Base-by-base conservation (phyloP, 441 rosid genomes). In the Aquilaria agallochum region DNA sequence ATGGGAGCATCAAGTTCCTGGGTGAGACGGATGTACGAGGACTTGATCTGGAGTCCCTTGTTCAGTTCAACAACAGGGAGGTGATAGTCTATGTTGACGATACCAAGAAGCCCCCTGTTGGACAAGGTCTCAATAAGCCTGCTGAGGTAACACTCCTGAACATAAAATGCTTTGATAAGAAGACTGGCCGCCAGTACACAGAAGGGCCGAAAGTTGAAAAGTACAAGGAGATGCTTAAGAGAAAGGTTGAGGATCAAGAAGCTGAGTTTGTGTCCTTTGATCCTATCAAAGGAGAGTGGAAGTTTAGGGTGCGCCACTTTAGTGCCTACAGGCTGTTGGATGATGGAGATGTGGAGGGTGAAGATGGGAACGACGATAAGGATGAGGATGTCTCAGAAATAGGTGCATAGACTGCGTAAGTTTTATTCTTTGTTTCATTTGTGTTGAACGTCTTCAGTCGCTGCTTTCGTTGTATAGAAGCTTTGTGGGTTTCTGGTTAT, bases 51-150 rank as follows among this genome's bases (percentile, higher is more conserved):
- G 96, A 95, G 67, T 71, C 83, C 54, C 63, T 90, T 52, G 80
- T 95, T 60, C 96, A 92, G 73, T 95, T 92, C 71, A 86, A 85
- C 72, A 87, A 88, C 66, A 63, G 93, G 11, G 97, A 95, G 77
- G 99, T 95, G 71, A 79, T 88, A 44, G 99, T 95, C 15, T 95
- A 95, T 83, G 75, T 84, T 85, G 98, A 95, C 47, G 98, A 92
- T 53, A 82, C 80, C 78, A 78, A 87, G 73, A 95, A 90, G 68
- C 98, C 97, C 4, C 94, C 94, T 2, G 81, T 90, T 4, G 99
- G 99, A 55, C 82, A 95, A 73, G 99, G 98, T 44, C 85, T 92
- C 48, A 95, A 95, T 49, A 95, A 92, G 75, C 90, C 95, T 8
- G 97, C 98, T 0, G 97, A 81, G 70, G 97, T 95, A 9, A 90